These are phyloP conservation scores for Salisapilia sapeloensis DNA, from an alignment of 352 stramenopile genomes.

Conservation along the genomic window DNA sequence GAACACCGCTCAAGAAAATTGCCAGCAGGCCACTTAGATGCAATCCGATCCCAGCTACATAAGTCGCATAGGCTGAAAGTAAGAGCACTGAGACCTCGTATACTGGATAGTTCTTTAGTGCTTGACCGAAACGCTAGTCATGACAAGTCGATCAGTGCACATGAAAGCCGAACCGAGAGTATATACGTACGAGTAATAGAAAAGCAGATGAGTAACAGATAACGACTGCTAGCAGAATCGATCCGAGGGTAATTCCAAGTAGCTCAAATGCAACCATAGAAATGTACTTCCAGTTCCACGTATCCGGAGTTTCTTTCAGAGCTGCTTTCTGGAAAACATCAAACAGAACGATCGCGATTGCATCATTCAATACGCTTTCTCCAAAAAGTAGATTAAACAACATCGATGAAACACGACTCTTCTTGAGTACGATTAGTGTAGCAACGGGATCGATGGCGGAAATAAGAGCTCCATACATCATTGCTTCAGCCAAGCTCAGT, in stretches of 20 bases:
- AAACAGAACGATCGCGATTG: slow-evolving; percentile 95
- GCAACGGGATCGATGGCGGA: slow-evolving; percentile 93
- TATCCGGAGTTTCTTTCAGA: slow-evolving; percentile 4
- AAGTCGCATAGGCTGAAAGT: slow-evolving; percentile 50
- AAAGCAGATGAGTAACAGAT: slow-evolving; percentile 49
- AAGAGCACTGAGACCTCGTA: slow-evolving; percentile 68
- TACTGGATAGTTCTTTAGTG: slow-evolving; percentile 26
- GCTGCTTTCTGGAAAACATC: slow-evolving; percentile 90
- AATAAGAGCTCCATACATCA: slow-evolving; percentile 93
- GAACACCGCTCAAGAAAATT: slow-evolving; percentile 83
- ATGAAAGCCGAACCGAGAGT: slow-evolving; percentile 11
- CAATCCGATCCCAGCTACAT: slow-evolving; percentile 44
- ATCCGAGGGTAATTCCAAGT: slow-evolving; percentile 29
- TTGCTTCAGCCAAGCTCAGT: too few species aligned
- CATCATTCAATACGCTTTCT: slow-evolving; percentile 95
- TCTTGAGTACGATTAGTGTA: slow-evolving; percentile 91
- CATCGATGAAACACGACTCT: slow-evolving; percentile 82
- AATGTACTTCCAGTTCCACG: slow-evolving; percentile 7
- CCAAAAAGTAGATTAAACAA: slow-evolving; percentile 92
- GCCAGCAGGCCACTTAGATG: slow-evolving; percentile 84
- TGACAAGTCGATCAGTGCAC: slow-evolving; percentile 8
- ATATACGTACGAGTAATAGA: slow-evolving; percentile 10
- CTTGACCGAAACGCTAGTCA: slow-evolving; percentile 17
- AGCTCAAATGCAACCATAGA: slow-evolving; percentile 14
- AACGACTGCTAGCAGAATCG: slow-evolving; percentile 18